A percentile compares a stretch with the other conserved stretches of the same genome.
These are phyloP conservation scores for Beauveria caledonica DNA, from an alignment of 2,329 filamentous ascomycete species.

Conservation along the genomic window DNA sequence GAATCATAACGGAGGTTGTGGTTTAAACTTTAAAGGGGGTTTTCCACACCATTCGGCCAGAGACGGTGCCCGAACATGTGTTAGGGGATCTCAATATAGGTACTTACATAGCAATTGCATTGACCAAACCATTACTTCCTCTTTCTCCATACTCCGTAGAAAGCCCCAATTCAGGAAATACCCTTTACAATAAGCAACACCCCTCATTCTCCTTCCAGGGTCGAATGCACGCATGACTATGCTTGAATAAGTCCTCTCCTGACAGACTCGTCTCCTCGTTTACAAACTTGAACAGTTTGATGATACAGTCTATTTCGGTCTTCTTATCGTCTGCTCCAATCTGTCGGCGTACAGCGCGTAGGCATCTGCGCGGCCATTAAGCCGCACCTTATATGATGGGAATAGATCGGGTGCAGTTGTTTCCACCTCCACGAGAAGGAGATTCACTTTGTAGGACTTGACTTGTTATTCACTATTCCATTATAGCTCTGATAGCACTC, in stretches of 20 bases:
- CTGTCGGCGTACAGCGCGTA: not conserved
- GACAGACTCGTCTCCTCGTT: not conserved
- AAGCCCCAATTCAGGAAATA: not conserved
- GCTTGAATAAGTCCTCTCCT: not conserved
- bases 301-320: not conserved
- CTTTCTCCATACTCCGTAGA: not conserved
- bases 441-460: not conserved
- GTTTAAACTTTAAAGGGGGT: not conserved
- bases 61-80: not conserved
- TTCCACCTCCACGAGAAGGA: not conserved
- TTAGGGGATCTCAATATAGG: not conserved
- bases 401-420: not conserved
- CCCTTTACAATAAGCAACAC: not conserved
- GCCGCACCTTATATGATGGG: not conserved
- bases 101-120: not conserved
- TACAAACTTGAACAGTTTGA: not conserved
- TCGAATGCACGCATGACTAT: not conserved
- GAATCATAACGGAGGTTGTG: not conserved
- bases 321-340: not conserved
- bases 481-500: not conserved
- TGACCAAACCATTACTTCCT: not conserved
- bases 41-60: not conserved
- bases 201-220: not conserved
- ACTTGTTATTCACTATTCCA: not conserved
- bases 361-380: not conserved